A percentile compares a stretch with the other conserved stretches of the same genome.
Evolutionary conservation across 495 filamentous ascomycete species (phyloP).

Genomic region (Penicillium ochrochloron): DNA sequence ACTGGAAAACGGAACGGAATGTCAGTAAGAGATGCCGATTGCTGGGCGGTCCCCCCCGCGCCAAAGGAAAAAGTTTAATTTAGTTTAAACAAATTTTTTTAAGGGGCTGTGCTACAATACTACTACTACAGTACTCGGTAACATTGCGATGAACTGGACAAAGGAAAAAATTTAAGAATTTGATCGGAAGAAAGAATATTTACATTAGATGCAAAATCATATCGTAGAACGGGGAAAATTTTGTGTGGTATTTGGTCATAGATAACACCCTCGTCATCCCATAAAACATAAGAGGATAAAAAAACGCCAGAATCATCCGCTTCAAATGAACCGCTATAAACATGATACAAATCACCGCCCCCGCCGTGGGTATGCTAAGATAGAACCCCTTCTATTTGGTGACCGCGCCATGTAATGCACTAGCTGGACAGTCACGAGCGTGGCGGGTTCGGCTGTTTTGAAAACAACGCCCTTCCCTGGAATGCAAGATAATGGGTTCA

Average conservation of each 20-base stretch:
- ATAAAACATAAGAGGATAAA: conserved; percentile 17
- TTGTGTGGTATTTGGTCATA: conserved; percentile 22
- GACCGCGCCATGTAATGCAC: conserved; percentile 23
- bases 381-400: conserved; percentile 25
- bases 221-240: conserved; percentile 12
- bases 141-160: not conserved
- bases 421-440: conserved; percentile 18
- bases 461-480: conserved; percentile 19
- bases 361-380: conserved; percentile 24
- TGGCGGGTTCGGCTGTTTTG: conserved; percentile 13
- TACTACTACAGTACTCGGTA: no score
- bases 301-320: conserved; percentile 29
- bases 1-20: not conserved
- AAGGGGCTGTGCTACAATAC: not conserved
- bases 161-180: not conserved
- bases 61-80: not conserved
- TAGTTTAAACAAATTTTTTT: not conserved
- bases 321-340: conserved; percentile 32
- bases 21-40: not conserved
- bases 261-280: conserved; percentile 22
- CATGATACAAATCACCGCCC: conserved; percentile 29
- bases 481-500: conserved; percentile 24
- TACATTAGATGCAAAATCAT: not conserved
- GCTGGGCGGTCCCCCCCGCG: not conserved
- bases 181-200: not conserved